Evolutionary conservation across 1,284 basidiomycete species (phyloP).

Genomic region (Dichomitus squalens): DNA sequence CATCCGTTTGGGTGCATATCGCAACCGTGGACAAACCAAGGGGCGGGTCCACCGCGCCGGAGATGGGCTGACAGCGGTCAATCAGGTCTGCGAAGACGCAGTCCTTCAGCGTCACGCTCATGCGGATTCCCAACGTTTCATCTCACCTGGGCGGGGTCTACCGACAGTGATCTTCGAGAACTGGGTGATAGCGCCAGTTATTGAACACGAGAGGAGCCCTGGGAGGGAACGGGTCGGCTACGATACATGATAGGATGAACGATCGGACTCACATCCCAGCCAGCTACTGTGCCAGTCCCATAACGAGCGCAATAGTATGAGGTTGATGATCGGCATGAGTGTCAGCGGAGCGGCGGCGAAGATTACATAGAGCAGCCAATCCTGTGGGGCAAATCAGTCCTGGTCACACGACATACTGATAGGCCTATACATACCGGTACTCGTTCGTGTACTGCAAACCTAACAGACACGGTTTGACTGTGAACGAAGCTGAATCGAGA

Average conservation of each 20-base stretch:
- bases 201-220: constrained; percentile 76
- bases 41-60: constrained; percentile 66
- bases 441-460: constrained; percentile 82
- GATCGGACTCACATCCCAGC: constrained; percentile 65
- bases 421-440: constrained; percentile 63
- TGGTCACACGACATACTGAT: not conserved
- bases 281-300: constrained; percentile 90
- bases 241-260: not conserved
- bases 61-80: constrained; percentile 77
- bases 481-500: not conserved
- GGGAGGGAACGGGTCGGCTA: constrained; percentile 4
- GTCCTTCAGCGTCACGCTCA: not conserved
- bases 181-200: constrained; percentile 85
- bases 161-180: constrained; percentile 89
- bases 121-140: not conserved
- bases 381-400: constrained; percentile 4
- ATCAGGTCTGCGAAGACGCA: constrained; percentile 60
- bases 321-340: constrained; percentile 69
- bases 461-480: constrained; percentile 29
- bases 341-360: constrained; percentile 69
- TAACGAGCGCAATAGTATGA: constrained; percentile 72
- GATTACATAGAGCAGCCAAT: constrained; percentile 62
- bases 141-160: constrained; percentile 79
- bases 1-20: constrained; percentile 80
- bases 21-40: constrained; percentile 76